A percentile compares a stretch with the other conserved stretches of the same genome.
These are phyloP conservation scores for Diacronema lutheri DNA, from an alignment of 78 protist genomes.

Conservation along the genomic window DNA sequence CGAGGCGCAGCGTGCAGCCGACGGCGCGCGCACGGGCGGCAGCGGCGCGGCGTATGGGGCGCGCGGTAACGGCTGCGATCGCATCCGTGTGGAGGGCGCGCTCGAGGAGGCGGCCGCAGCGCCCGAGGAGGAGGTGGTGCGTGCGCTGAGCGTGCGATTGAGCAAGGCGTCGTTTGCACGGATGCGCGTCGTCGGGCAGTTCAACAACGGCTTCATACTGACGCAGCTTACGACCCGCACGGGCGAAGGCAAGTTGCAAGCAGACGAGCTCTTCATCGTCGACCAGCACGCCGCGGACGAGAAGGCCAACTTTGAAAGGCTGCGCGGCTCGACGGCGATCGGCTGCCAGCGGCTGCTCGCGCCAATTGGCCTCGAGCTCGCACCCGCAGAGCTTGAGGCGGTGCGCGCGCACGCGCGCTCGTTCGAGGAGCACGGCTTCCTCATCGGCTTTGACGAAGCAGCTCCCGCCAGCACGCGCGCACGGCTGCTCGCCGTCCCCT, in stretches of 20 bases:
- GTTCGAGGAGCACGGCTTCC: conserved; percentile 69
- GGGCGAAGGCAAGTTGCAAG: no score
- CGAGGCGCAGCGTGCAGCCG: no score
- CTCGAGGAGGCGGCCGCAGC: no score
- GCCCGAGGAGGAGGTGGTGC: background rate
- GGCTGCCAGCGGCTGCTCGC: conserved; percentile 38
- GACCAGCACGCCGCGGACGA: conserved; percentile 97
- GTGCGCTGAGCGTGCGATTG: background rate
- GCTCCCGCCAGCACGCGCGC: conserved; percentile 53
- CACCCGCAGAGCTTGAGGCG: conserved; percentile 58
- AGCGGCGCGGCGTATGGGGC: no score
- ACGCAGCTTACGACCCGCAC: conserved; percentile 45
- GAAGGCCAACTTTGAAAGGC: conserved; percentile 80
- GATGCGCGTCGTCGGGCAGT: conserved; percentile 89
- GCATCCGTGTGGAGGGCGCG: no score
- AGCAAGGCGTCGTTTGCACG: conserved; percentile 51
- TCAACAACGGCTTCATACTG: conserved; percentile 89
- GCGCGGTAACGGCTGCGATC: no score
- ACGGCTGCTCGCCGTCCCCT: conserved; percentile 54
- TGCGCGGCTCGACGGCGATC: conserved; percentile 9
- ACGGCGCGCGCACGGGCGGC: no score
- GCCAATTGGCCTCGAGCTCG: conserved; percentile 41
- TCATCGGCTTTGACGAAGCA: conserved; percentile 24
- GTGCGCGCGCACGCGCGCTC: conserved; percentile 48
- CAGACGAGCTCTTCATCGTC: conserved; percentile 84